phyloP scores from a whole-genome alignment of 352 stramenopile species.

The Pythium insidiosum region DNA sequence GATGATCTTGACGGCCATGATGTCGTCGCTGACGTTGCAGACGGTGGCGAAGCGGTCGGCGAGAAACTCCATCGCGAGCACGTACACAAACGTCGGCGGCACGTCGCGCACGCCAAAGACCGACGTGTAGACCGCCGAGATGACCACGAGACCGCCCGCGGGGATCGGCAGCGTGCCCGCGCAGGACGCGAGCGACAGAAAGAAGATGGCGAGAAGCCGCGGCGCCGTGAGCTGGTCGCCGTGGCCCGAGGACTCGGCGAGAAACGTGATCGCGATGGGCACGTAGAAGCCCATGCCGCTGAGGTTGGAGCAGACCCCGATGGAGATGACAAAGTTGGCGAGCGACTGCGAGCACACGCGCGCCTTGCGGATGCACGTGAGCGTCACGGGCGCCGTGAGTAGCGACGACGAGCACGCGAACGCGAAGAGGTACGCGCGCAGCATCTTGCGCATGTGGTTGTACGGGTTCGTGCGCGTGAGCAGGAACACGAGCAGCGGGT shows the following conservation, averaged over 20 bases:
- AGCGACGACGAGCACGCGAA: conserved; percentile 63
- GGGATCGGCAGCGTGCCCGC: conserved; percentile 46
- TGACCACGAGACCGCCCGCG: conserved; percentile 33
- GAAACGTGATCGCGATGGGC: conserved; percentile 48
- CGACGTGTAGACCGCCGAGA: conserved; percentile 59
- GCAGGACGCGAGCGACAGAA: conserved; percentile 47
- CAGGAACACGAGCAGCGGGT: conserved; percentile 57
- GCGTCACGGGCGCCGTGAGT: conserved; percentile 52
- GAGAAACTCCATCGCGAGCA: conserved; percentile 58
- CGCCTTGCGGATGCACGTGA: conserved; percentile 53
- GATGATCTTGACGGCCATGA: conserved; percentile 72
- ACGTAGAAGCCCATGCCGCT: conserved; percentile 49
- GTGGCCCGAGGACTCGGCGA: conserved; percentile 52
- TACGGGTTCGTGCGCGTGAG: conserved; percentile 62
- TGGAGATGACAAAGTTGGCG: conserved; percentile 66
- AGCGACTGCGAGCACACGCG: conserved; percentile 60
- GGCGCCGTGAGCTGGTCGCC: conserved; percentile 38
- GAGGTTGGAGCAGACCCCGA: conserved; percentile 58
- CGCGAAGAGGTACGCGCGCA: conserved; percentile 55
- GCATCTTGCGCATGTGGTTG: conserved; percentile 53
- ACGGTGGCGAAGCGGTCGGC: conserved; percentile 53
- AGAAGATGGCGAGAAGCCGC: conserved; percentile 37
- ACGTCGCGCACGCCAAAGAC: conserved; percentile 38
- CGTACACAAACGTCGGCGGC: conserved; percentile 44
- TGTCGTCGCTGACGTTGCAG: conserved; percentile 77